A percentile compares a stretch with the other conserved stretches of the same genome.
Evolutionary conservation across 2,329 filamentous ascomycete species (phyloP).

Genomic region (Davidsoniella virescens): DNA sequence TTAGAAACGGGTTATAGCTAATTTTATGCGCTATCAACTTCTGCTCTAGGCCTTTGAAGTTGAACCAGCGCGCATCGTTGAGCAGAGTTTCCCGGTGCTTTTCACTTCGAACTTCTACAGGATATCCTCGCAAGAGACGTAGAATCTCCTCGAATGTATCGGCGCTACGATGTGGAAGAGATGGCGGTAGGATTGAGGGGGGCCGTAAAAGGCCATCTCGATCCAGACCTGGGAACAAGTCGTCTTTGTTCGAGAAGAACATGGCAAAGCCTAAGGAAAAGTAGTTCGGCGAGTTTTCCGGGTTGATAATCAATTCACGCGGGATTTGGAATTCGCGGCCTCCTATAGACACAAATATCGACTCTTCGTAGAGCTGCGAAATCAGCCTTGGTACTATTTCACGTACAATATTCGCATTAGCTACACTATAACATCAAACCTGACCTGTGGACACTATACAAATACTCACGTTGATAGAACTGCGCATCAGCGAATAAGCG

Average conservation of each 20-base stretch:
- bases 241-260: slow-evolving; percentile 66
- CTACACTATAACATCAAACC: too few relatives aligned
- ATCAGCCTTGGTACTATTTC: slow-evolving; percentile 65
- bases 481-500: slow-evolving; percentile 88
- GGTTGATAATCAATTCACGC: slow-evolving; percentile 67
- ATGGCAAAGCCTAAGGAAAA: slow-evolving; percentile 81
- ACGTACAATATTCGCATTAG: background rate
- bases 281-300: slow-evolving; percentile 89
- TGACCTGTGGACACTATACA: background rate
- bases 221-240: slow-evolving; percentile 75
- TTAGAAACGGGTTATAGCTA: slow-evolving; percentile 53
- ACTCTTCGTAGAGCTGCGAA: slow-evolving; percentile 78
- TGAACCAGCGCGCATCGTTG: slow-evolving; percentile 80
- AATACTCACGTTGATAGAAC: slow-evolving; percentile 62
- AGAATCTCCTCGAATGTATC: slow-evolving; percentile 72
- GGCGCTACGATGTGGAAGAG: slow-evolving; percentile 65
- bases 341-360: slow-evolving; percentile 85
- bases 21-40: slow-evolving; percentile 63
- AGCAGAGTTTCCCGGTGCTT: slow-evolving; percentile 62
- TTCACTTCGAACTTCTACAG: slow-evolving; percentile 58
- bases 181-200: slow-evolving; percentile 69
- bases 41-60: slow-evolving; percentile 83
- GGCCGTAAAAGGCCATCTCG: slow-evolving; percentile 66
- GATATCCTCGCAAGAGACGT: slow-evolving; percentile 69
- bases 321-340: slow-evolving; percentile 78